Evolutionary conservation across 2,329 filamentous ascomycete genomes (phyloP), one percentile per base, ranked within the genome.

Genomic region (Microdochium bolleyi): DNA sequence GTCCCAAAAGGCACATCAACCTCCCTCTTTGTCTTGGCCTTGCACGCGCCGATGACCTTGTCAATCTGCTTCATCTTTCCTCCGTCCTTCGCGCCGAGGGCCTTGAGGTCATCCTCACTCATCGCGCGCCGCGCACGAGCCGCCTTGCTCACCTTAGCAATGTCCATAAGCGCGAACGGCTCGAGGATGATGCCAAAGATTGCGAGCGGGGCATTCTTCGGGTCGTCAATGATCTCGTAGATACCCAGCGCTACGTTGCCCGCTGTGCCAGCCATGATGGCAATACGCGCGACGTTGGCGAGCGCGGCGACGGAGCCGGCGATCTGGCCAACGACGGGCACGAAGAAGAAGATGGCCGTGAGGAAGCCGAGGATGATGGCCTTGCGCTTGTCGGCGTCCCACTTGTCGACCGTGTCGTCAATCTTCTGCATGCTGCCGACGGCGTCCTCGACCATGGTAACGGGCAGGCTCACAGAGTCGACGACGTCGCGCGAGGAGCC

Each of bases 161-260:
- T 14, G 34, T 38, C 34, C 34, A 38, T 38, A 16, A 38, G 34
- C 34, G 34, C 34, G 34, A 38, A 14, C 34, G 34, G 34, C 34
- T 38, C 60, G 4, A 55, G 51, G 3, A 62, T 19, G 55, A 60
- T 54, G 16, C 59, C 58, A 0, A 65, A 32, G 8, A 66, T 61
- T 0, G 57, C 60, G 57, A 67, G 63, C 1, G 60, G 61, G 1
- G 64, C 64, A 3, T 55, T 61, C 2, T 32, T 24, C 2, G 60
- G 61, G 49, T 64, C 55, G 0, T 60, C 38, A 1, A 64, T 52
- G 9, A 66, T 60, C 0, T 61, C 59, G 1, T 55, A 54, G 11
- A 64, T 61, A 9, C 54, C 54, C 22, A 65, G 25, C 0, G 54
- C 62, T 2, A 52, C 49, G 46, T 60, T 61, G 1, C 60, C 64